phyloP scores from a whole-genome alignment of 1,284 basidiomycete species.

The Vanrija humicola region DNA sequence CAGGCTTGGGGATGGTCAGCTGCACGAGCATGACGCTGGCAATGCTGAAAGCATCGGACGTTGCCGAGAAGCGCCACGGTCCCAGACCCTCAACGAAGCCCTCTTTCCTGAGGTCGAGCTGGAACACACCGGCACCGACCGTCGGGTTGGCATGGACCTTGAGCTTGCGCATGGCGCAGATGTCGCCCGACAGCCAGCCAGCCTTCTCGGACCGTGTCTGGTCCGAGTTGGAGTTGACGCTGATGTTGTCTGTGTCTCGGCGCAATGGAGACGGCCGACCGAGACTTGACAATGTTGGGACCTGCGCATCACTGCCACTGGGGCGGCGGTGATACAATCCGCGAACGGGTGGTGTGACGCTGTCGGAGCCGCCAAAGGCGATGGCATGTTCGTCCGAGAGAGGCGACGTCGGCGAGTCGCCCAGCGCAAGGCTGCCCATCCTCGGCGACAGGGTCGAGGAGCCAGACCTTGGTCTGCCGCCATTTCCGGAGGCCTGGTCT shows the following conservation, averaged over 20 bases:
- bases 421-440: background rate
- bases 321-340: conserved; percentile 18
- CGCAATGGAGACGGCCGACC: conserved; percentile 7
- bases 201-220: conserved; percentile 20
- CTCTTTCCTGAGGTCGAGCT: conserved; percentile 39
- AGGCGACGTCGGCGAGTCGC: background rate
- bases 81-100: conserved; percentile 44
- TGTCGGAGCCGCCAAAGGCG: conserved; percentile 6
- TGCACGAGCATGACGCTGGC: conserved; percentile 37
- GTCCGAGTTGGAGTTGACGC: conserved; percentile 9
- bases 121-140: conserved; percentile 25
- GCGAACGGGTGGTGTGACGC: background rate
- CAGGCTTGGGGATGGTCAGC: conserved; percentile 33
- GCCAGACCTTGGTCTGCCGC: background rate
- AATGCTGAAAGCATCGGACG: conserved; percentile 43
- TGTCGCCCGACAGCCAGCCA: conserved; percentile 43
- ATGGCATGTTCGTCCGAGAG: conserved; percentile 6
- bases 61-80: conserved; percentile 37
- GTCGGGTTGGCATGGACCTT: conserved; percentile 43
- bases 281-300: background rate
- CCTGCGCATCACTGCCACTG: background rate
- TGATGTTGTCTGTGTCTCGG: conserved; percentile 7
- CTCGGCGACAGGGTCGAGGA: background rate
- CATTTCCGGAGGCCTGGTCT: conserved; percentile 7
- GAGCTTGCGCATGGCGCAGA: conserved; percentile 30